A percentile compares a stretch with the other conserved stretches of the same genome.
phyloP scores from a whole-genome alignment of 73 alveolate genomes.

The Blepharisma stoltei region DNA sequence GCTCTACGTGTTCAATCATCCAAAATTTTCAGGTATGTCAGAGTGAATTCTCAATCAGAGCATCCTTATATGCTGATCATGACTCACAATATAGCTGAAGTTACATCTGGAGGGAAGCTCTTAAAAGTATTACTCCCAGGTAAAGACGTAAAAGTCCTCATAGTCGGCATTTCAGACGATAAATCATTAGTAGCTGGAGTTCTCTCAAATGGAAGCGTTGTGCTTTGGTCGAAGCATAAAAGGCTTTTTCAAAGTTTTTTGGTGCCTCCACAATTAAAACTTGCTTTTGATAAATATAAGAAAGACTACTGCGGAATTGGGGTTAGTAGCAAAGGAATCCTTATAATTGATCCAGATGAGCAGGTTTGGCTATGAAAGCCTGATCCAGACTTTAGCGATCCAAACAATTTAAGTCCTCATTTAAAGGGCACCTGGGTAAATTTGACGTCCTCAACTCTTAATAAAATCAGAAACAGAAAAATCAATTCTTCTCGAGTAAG shows the following conservation, averaged over 20 bases:
- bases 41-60: background rate
- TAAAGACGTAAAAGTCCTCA: constrained; percentile 2
- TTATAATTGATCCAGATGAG: constrained; percentile 10
- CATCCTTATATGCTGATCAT: background rate
- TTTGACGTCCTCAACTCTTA: background rate
- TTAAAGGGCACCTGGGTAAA: constrained; percentile 25
- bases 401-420: constrained; percentile 7
- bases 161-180: constrained; percentile 1
- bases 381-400: constrained; percentile 17
- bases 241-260: constrained; percentile 1
- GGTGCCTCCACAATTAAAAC: constrained; percentile 26
- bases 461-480: background rate
- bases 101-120: constrained; percentile 10
- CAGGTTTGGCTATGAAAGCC: constrained; percentile 26
- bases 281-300: background rate
- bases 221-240: background rate
- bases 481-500: background rate
- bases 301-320: background rate
- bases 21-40: background rate
- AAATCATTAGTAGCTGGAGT: constrained; percentile 2
- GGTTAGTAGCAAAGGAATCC: background rate
- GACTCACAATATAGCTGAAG: constrained; percentile 6
- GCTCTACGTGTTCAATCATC: constrained; percentile 1
- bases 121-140: background rate
- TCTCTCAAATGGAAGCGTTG: constrained; percentile 3